These are phyloP conservation scores for Penicillium turbatum DNA, from an alignment of 495 filamentous ascomycete species.

Conservation along the genomic window DNA sequence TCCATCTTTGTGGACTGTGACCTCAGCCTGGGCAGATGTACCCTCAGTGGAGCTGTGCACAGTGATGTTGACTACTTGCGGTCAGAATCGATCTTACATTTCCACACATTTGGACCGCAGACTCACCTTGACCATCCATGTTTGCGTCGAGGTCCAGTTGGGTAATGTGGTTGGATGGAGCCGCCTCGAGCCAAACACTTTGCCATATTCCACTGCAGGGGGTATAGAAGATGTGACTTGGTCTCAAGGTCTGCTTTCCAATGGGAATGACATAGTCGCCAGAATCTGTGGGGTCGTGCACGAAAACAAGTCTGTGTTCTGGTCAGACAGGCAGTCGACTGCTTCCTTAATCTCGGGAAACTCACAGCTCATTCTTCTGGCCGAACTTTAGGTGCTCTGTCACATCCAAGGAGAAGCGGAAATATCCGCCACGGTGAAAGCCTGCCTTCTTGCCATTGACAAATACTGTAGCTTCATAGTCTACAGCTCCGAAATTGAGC, in stretches of 20 bases:
- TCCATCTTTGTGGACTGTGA: constrained; percentile 42
- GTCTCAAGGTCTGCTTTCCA: constrained; percentile 57
- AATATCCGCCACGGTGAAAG: constrained; percentile 59
- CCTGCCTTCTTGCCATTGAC: constrained; percentile 54
- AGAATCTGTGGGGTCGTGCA: constrained; percentile 60
- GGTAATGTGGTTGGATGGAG: constrained; percentile 50
- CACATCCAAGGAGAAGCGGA: constrained; percentile 55
- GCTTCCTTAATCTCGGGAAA: not conserved
- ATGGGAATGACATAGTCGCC: constrained; percentile 53
- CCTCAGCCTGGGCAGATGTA: constrained; percentile 31
- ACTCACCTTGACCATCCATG: constrained; percentile 56
- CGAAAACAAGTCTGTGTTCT: constrained; percentile 50
- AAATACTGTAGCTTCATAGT: constrained; percentile 62
- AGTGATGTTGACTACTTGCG: constrained; percentile 44
- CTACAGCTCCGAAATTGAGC: constrained; percentile 67
- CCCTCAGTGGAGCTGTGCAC: constrained; percentile 37
- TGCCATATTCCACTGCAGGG: constrained; percentile 71
- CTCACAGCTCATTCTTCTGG: constrained; percentile 51
- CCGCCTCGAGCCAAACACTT: constrained; percentile 62
- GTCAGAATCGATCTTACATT: constrained; percentile 11
- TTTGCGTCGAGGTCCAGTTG: constrained; percentile 52
- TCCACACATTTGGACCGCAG: not conserved
- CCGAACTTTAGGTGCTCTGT: constrained; percentile 45
- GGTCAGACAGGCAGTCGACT: constrained; percentile 2
- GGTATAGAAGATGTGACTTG: constrained; percentile 64